Percentiles rank a stretch among this genome's conserved stretches.
phyloP scores from a whole-genome alignment of 2,329 filamentous ascomycete species.

The Penicillium sp. region DNA sequence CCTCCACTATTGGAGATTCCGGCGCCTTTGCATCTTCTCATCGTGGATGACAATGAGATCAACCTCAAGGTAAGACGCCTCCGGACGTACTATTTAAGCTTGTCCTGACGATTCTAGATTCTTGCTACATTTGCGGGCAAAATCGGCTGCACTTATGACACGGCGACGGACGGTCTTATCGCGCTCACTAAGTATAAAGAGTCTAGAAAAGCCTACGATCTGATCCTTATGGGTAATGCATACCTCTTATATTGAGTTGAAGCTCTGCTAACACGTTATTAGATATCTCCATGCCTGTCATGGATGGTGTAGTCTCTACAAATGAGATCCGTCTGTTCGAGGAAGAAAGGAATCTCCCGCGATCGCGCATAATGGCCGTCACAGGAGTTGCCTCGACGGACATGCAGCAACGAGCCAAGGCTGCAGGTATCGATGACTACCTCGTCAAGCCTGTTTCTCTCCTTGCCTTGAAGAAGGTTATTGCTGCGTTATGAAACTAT shows the following conservation, averaged over 20 bases:
- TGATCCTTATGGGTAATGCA: slow-evolving; percentile 38
- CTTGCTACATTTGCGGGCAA: slow-evolving; percentile 44
- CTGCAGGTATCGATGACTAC: slow-evolving; percentile 32
- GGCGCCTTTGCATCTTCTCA: slow-evolving; percentile 31
- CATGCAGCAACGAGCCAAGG: slow-evolving; percentile 32
- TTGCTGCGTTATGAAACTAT: slow-evolving; percentile 1
- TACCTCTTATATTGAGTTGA: not conserved
- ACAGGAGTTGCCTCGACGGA: slow-evolving; percentile 33
- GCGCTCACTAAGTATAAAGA: slow-evolving; percentile 42
- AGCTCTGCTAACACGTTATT: slow-evolving; percentile 18
- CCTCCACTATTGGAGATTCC: not conserved
- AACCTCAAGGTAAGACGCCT: slow-evolving; percentile 36
- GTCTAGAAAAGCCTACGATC: slow-evolving; percentile 35
- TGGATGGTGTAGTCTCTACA: slow-evolving; percentile 49
- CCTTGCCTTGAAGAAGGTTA: slow-evolving; percentile 6
- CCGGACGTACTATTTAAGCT: not conserved
- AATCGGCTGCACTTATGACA: slow-evolving; percentile 37
- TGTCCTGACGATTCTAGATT: slow-evolving; percentile 26
- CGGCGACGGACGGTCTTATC: slow-evolving; percentile 43
- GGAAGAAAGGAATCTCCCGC: slow-evolving; percentile 24
- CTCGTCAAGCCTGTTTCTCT: slow-evolving; percentile 25
- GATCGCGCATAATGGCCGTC: slow-evolving; percentile 33
- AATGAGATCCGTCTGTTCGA: slow-evolving; percentile 43
- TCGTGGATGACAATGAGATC: slow-evolving; percentile 49
- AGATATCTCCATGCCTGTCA: slow-evolving; percentile 50